phyloP scores from a whole-genome alignment of 306 rosid genomes.

The Medicago lupulina region DNA sequence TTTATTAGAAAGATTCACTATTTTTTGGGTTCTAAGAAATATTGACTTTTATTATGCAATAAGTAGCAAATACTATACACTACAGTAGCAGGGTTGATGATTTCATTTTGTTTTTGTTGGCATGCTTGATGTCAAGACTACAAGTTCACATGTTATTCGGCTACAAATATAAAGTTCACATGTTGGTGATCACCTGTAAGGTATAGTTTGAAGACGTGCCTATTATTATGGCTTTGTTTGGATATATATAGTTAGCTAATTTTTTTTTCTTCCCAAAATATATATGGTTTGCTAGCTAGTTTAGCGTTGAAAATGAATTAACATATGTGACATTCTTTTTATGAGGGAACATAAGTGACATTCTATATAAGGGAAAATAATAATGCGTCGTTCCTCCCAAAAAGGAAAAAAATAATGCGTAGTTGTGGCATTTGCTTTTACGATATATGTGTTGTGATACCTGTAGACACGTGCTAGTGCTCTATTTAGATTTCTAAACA shows the following conservation, averaged over 20 bases:
- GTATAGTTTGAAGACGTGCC: background rate
- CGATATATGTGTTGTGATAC: conserved; percentile 28
- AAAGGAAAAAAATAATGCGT: background rate
- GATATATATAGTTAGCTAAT: background rate
- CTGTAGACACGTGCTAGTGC: conserved; percentile 33
- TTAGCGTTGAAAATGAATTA: conserved; percentile 30
- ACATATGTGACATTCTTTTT: background rate
- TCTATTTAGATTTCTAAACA: conserved; percentile 30
- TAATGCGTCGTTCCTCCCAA: no score
- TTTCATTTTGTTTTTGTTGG: background rate
- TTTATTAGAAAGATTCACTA: conserved; percentile 10
- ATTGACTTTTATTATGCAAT: conserved; percentile 4
- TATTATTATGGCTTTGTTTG: background rate
- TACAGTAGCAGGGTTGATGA: background rate
- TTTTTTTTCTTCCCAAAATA: no score
- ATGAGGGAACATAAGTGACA: background rate
- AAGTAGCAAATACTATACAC: background rate
- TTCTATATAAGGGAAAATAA: background rate
- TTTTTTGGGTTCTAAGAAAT: background rate
- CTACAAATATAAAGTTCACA: background rate
- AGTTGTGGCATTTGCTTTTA: background rate
- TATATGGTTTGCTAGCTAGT: background rate
- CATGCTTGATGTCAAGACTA: background rate
- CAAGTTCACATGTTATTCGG: background rate
- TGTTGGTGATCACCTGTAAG: no score